Conservation (phyloP, 2,329 filamentous ascomycete genomes). For the Pestalotiopsis fici region DNA sequence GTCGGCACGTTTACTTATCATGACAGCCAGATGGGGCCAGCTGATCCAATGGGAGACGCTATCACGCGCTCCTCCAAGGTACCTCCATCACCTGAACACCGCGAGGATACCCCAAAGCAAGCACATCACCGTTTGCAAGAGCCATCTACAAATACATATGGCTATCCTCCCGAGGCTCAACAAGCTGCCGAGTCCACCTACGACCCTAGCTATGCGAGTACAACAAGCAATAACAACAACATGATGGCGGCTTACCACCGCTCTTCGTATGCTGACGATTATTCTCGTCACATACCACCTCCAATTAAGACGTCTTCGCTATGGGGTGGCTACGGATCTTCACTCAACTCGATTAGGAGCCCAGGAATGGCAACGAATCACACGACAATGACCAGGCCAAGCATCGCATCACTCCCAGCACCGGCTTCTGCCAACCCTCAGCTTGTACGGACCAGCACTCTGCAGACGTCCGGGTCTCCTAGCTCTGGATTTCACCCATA, state of each 20-base stretch:
- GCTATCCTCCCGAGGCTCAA: conserved; percentile 56
- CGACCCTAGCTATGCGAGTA: conserved; percentile 30
- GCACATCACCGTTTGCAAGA: conserved; percentile 34
- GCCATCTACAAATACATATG: conserved; percentile 55
- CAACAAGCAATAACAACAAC: conserved; percentile 42
- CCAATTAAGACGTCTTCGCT: conserved; percentile 37
- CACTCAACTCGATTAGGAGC: conserved; percentile 39
- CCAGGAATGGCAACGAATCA: conserved; percentile 37
- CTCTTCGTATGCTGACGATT: conserved; percentile 52
- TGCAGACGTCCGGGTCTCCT: conserved; percentile 37
- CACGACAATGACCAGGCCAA: conserved; percentile 44
- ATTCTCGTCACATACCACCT: conserved; percentile 34
- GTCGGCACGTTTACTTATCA: conserved; percentile 47
- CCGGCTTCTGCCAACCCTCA: conserved; percentile 46
- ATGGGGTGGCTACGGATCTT: conserved; percentile 46
- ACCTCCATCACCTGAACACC: conserved; percentile 44
- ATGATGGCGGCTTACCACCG: conserved; percentile 60
- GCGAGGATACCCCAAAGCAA: conserved; percentile 39
- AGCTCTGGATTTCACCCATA: conserved; percentile 71
- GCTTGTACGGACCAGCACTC: conserved; percentile 58
- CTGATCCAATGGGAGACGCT: conserved; percentile 37
- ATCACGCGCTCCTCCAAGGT: conserved; percentile 40
- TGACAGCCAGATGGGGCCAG: conserved; percentile 33
- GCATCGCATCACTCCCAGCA: conserved; percentile 49
- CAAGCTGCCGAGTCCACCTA: conserved; percentile 42